These are phyloP conservation scores for Lecanicillium sp. DNA, from an alignment of 2,329 filamentous ascomycete genomes.

Conservation along the genomic window DNA sequence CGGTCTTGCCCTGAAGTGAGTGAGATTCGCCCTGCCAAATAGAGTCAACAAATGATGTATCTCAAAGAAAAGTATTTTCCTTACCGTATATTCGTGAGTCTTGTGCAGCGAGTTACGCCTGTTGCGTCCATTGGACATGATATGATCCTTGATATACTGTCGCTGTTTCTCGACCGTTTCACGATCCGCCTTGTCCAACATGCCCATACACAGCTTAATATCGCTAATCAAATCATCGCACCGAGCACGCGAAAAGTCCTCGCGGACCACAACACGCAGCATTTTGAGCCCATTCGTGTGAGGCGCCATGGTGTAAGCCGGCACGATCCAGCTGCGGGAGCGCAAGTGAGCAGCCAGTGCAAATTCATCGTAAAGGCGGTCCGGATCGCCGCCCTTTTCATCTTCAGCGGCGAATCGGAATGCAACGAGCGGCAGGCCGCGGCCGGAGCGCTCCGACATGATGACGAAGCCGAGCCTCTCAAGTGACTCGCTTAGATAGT, in stretches of 20 bases:
- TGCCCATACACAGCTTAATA: constrained; percentile 65
- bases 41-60: not conserved
- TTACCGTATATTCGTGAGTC: constrained; percentile 38
- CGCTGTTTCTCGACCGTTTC: constrained; percentile 62
- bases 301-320: constrained; percentile 95
- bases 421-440: constrained; percentile 81
- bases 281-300: constrained; percentile 78
- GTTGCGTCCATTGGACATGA: constrained; percentile 42
- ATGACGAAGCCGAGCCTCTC: constrained; percentile 74
- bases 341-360: constrained; percentile 77
- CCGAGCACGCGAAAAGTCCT: constrained; percentile 78
- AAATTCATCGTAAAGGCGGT: constrained; percentile 64
- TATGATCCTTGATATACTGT: constrained; percentile 52
- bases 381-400: constrained; percentile 38
- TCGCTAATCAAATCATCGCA: constrained; percentile 74
- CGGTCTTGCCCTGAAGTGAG: constrained; percentile 79
- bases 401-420: constrained; percentile 62
- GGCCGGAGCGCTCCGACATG: constrained; percentile 71
- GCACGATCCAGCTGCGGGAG: constrained; percentile 84
- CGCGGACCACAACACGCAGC: constrained; percentile 84
- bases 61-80: constrained; percentile 12
- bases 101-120: constrained; percentile 39
- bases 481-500: constrained; percentile 73
- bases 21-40: constrained; percentile 60
- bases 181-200: constrained; percentile 66